phyloP scores from a whole-genome alignment of 768 basidiomycete genomes.

The Lactarius hengduanensis region DNA sequence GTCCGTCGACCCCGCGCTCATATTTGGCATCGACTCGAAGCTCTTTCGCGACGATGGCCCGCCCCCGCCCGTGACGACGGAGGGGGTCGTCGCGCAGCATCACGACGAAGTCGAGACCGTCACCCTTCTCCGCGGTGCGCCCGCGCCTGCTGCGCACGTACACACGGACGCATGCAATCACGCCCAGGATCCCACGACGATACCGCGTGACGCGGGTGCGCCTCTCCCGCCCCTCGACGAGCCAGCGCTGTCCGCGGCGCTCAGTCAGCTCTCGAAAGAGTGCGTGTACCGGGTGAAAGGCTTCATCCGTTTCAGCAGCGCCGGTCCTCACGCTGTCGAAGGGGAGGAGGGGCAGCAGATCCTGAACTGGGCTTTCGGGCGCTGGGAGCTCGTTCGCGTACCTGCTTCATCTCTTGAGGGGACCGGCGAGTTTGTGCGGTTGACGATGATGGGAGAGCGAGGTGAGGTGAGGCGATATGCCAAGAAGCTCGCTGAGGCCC shows the following conservation, averaged over 20 bases:
- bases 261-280: slow-evolving; percentile 61
- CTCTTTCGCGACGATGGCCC: slow-evolving; percentile 47
- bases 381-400: slow-evolving; percentile 61
- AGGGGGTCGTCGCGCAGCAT: slow-evolving; percentile 39
- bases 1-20: slow-evolving; percentile 72
- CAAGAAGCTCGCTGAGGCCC: slow-evolving; percentile 48
- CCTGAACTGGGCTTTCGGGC: slow-evolving; percentile 93
- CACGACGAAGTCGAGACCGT: slow-evolving; percentile 87
- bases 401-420: slow-evolving; percentile 11
- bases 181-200: neutral
- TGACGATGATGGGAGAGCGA: slow-evolving; percentile 92
- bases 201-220: neutral
- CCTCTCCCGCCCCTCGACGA: slow-evolving; percentile 35
- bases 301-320: slow-evolving; percentile 54
- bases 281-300: slow-evolving; percentile 84
- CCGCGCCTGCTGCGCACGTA: slow-evolving; percentile 31
- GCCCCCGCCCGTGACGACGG: slow-evolving; percentile 7
- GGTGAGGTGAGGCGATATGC: slow-evolving; percentile 70
- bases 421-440: slow-evolving; percentile 43
- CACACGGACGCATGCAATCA: slow-evolving; percentile 14
- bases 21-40: slow-evolving; percentile 90
- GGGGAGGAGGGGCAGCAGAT: slow-evolving; percentile 42
- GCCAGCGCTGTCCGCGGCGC: slow-evolving; percentile 44
- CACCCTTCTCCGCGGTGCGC: slow-evolving; percentile 52
- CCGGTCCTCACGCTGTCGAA: slow-evolving; percentile 31